These are phyloP conservation scores for Gryganskiella cystojenkinii DNA, from an alignment of 192 early-diverging fungal species.

Conservation along the genomic window DNA sequence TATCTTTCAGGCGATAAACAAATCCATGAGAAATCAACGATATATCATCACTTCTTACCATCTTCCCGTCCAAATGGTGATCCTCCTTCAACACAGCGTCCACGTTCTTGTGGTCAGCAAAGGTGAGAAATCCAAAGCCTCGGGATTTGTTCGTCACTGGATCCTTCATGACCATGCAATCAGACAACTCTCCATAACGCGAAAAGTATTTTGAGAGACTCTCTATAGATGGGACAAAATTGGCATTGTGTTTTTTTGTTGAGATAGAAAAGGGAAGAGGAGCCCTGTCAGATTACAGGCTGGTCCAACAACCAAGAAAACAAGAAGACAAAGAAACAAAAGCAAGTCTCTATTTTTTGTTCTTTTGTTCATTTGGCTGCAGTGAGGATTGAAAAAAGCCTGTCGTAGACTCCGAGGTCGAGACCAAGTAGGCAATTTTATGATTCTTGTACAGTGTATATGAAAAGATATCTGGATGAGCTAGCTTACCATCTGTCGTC, in stretches of 20 bases:
- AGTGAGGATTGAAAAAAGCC: no score
- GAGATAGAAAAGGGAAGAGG: conserved; percentile 10
- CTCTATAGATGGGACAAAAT: conserved; percentile 63
- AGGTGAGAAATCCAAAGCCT: conserved; percentile 85
- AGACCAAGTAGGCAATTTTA: no score
- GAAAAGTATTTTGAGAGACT: conserved; percentile 75
- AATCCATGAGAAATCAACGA: no score
- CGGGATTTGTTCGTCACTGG: conserved; percentile 71
- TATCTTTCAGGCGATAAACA: no score
- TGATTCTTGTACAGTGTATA: not conserved
- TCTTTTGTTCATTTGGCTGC: no score
- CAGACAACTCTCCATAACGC: conserved; percentile 76
- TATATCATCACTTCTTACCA: no score
- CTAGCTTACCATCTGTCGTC: conserved; percentile 81
- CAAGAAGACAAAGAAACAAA: not conserved
- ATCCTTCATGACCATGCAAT: conserved; percentile 84
- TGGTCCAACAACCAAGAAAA: no score
- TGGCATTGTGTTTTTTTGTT: conserved; percentile 12
- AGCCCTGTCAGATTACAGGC: no score
- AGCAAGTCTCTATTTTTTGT: not conserved
- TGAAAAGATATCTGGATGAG: not conserved
- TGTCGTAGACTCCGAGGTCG: no score
- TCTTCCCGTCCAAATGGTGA: conserved; percentile 84
- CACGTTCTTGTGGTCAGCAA: conserved; percentile 67
- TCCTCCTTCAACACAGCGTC: conserved; percentile 73